Evolutionary conservation across 129 eudicot genomes (phyloP), one percentile per base, ranked within the genome.

Genomic region (Escallonia rubra): DNA sequence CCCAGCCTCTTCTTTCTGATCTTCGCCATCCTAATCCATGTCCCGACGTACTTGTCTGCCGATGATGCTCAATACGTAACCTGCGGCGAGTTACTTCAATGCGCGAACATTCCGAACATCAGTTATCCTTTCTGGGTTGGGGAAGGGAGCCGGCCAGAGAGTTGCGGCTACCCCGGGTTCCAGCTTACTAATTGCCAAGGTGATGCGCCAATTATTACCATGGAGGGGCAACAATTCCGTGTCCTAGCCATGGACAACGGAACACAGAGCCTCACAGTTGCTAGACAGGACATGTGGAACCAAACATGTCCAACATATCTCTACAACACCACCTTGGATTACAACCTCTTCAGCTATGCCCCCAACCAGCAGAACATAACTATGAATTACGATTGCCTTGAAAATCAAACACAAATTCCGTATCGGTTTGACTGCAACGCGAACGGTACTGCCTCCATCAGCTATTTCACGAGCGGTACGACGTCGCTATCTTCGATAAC

Each of bases 41-140:
- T 68, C 9, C 79, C 73, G 1, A 7, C 71, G 23, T 40, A 66
- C 44, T 44, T 23, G 2, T 69, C 77, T 61, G 75, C 72, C 6
- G 48, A 43, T 15, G 48, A 72, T 48, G 41, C 6, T 8, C 84
- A 46, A 41, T 83, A 69, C 10, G 54, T 59, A 2, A 56, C 11
- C 61, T 90, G 94, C 47, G 51, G 68, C 3, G 57, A 14, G 52
- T 4, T 61, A 9, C 55, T 67, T 52, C 6, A 23, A 1, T 86
- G 93, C 12, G 87, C 84, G 7, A 45, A 2, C 16, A 0, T 72
- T 3, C 4, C 1, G 14, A 41, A 41, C 43, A 43, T 89, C 10
- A 64, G 64, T 4, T 90, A 86, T 58, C 90, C 96, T 40, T 90
- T 90, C 65, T 90, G 80, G 84, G n/a, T n/a, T n/a, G n/a, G n/a